Conservation (phyloP, 805 yeast species). For the Ogataea nitratoaversa region DNA sequence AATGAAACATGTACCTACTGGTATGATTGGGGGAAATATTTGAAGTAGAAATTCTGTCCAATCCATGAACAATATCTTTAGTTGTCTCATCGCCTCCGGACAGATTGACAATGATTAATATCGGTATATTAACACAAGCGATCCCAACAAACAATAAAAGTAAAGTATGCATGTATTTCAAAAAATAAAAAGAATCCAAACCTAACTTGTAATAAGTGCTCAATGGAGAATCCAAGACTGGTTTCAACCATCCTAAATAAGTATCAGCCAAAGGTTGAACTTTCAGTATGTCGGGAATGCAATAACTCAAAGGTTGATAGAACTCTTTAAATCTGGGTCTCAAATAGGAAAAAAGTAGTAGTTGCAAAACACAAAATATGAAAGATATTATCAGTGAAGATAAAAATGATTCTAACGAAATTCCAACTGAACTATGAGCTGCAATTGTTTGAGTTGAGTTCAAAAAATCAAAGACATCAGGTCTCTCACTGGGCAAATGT, state of each 20-base stretch:
- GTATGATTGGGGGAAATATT: slow-evolving; percentile 56
- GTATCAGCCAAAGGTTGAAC: slow-evolving; percentile 37
- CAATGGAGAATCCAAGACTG: slow-evolving; percentile 34
- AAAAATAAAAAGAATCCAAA: slow-evolving; percentile 69
- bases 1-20: slow-evolving; percentile 53
- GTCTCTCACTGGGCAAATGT: slow-evolving; percentile 3
- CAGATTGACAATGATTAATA: slow-evolving; percentile 62
- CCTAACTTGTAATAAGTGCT: slow-evolving; percentile 50
- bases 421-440: slow-evolving; percentile 38
- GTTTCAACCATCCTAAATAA: slow-evolving; percentile 53
- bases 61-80: slow-evolving; percentile 34
- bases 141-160: slow-evolving; percentile 47
- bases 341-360: slow-evolving; percentile 36
- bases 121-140: slow-evolving; percentile 51
- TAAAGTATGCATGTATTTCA: slow-evolving; percentile 55
- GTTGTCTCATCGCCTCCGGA: slow-evolving; percentile 31
- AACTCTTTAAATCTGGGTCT: slow-evolving; percentile 35
- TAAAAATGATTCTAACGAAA: slow-evolving; percentile 51
- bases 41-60: slow-evolving; percentile 70
- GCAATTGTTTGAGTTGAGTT: slow-evolving; percentile 20
- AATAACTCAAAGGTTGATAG: slow-evolving; percentile 53
- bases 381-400: slow-evolving; percentile 54
- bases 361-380: slow-evolving; percentile 50
- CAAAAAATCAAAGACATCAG: slow-evolving; percentile 18
- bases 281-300: slow-evolving; percentile 37